These are phyloP conservation scores for Delonix regia DNA, from an alignment of 306 rosid species.

Conservation along the genomic window DNA sequence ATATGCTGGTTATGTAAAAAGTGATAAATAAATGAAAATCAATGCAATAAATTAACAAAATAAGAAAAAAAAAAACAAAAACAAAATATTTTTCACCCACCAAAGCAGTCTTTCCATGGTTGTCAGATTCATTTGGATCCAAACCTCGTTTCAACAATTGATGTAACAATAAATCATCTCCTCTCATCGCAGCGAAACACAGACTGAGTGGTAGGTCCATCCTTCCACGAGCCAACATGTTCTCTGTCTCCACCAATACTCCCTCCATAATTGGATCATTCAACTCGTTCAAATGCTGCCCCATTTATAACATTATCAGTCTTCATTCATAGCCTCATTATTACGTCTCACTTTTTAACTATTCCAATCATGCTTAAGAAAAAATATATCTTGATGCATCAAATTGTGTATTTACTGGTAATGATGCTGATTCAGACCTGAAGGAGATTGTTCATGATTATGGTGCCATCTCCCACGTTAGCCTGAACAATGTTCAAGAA, in stretches of 20 bases:
- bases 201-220: slow-evolving; percentile 93
- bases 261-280: slow-evolving; percentile 83
- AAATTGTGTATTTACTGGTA: too few relatives aligned
- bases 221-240: slow-evolving; percentile 89
- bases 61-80: background rate
- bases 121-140: slow-evolving; percentile 85
- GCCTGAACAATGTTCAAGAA: slow-evolving; percentile 59
- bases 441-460: slow-evolving; percentile 71
- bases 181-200: slow-evolving; percentile 79
- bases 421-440: slow-evolving; percentile 41
- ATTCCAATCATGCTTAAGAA: too few relatives aligned
- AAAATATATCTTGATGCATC: too few relatives aligned
- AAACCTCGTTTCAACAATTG: slow-evolving; percentile 73
- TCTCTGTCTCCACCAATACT: slow-evolving; percentile 82
- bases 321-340: background rate
- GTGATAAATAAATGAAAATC: background rate
- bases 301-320: too few relatives aligned
- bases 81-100: slow-evolving; percentile 42
- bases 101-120: slow-evolving; percentile 78
- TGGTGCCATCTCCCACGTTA: slow-evolving; percentile 69
- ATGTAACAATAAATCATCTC: slow-evolving; percentile 81
- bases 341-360: too few relatives aligned
- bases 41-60: slow-evolving; percentile 5
- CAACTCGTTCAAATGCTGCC: slow-evolving; percentile 71
- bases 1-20: slow-evolving; percentile 64